Percentiles rank a stretch among this genome's conserved stretches.
Conservation (phyloP, 1,139 yeast species). For the Saccharomyces pastorianus region DNA sequence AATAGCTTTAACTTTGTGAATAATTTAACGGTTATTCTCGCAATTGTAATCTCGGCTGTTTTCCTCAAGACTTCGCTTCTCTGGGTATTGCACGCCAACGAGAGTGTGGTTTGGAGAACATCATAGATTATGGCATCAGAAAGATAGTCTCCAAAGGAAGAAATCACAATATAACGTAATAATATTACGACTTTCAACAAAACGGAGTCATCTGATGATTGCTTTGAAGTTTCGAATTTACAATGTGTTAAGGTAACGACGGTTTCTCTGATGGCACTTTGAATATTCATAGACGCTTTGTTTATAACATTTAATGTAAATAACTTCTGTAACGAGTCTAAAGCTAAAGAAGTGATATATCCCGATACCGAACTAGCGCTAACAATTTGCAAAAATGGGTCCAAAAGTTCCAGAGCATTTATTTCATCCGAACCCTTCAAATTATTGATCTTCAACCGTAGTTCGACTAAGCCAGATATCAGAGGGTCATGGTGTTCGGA, state of each 20-base stretch:
- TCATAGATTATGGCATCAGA: conserved; percentile 80
- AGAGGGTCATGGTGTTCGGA: conserved; percentile 46
- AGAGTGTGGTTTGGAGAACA: conserved; percentile 80
- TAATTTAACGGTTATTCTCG: conserved; percentile 55
- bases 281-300: conserved; percentile 41
- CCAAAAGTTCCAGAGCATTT: conserved; percentile 64
- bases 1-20: conserved; percentile 53
- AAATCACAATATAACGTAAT: conserved; percentile 56
- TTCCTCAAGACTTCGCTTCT: conserved; percentile 81
- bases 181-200: conserved; percentile 70
- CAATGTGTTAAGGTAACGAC: conserved; percentile 81
- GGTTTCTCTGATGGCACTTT: conserved; percentile 36
- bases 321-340: conserved; percentile 60
- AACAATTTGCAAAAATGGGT: conserved; percentile 77
- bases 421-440: conserved; percentile 45
- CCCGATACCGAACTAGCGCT: conserved; percentile 82
- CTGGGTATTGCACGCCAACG: conserved; percentile 87
- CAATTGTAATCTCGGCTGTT: conserved; percentile 81
- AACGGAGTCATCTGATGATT: conserved; percentile 83
- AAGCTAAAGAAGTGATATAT: conserved; percentile 68
- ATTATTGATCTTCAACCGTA: conserved; percentile 59
- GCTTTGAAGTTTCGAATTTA: conserved; percentile 91
- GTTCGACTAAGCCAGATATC: conserved; percentile 67
- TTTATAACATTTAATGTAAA: conserved; percentile 52
- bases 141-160: conserved; percentile 52